These are phyloP conservation scores for Punctularia strigosozonata DNA, from an alignment of 768 basidiomycete species.

Conservation along the genomic window DNA sequence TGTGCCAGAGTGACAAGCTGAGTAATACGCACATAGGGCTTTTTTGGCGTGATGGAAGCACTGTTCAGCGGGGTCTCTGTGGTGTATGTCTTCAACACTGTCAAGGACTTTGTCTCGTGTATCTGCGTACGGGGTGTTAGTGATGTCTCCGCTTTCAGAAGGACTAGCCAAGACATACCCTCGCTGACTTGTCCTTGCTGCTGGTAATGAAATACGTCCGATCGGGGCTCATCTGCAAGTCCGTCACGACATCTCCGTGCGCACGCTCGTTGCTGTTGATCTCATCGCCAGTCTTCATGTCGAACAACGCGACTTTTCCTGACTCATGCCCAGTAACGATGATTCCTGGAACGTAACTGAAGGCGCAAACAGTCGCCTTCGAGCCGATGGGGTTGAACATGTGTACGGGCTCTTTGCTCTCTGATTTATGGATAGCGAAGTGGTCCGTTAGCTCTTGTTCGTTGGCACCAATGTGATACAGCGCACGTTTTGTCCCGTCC, in stretches of 20 bases:
- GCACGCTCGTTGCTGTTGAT: slow-evolving; percentile 75
- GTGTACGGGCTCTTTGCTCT: slow-evolving; percentile 59
- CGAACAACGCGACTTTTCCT: slow-evolving; percentile 88
- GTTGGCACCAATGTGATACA: background rate
- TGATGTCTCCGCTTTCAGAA: background rate
- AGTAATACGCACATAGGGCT: slow-evolving; percentile 59
- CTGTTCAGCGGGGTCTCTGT: slow-evolving; percentile 96
- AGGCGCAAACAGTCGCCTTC: slow-evolving; percentile 95
- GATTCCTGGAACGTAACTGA: slow-evolving; percentile 63
- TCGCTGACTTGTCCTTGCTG: slow-evolving; percentile 93
- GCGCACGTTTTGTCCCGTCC: slow-evolving; percentile 74
- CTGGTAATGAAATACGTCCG: slow-evolving; percentile 92
- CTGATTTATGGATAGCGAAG: slow-evolving; percentile 25
- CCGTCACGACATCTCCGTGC: slow-evolving; percentile 79
- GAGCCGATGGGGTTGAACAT: slow-evolving; percentile 86
- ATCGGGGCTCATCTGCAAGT: slow-evolving; percentile 84
- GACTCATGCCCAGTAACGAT: slow-evolving; percentile 95
- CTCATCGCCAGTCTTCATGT: slow-evolving; percentile 80
- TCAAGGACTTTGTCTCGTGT: slow-evolving; percentile 81
- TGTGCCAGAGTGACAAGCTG: background rate
- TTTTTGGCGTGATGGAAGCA: slow-evolving; percentile 72
- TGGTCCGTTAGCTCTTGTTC: background rate
- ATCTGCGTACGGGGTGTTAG: too few relatives aligned
- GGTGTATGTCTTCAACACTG: slow-evolving; percentile 84
- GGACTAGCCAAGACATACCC: slow-evolving; percentile 36